phyloP scores from a whole-genome alignment of 2,329 filamentous ascomycete species.

The Colletotrichum sp. region DNA sequence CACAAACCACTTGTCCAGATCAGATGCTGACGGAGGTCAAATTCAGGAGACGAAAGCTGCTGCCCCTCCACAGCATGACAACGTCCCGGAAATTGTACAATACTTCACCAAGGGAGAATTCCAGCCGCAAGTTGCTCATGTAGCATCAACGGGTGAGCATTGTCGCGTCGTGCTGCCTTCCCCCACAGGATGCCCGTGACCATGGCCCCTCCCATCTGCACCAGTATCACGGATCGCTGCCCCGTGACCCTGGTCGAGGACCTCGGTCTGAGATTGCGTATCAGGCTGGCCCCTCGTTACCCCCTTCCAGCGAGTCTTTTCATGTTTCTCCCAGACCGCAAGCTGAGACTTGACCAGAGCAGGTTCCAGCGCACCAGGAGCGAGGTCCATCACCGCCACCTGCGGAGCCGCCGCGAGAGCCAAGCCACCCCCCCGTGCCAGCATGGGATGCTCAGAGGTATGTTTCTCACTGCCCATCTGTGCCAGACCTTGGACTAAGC shows the following conservation, averaged over 20 bases:
- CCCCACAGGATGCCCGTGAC: conserved; percentile 21
- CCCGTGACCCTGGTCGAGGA: conserved; percentile 23
- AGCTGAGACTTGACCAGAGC: conserved; percentile 54
- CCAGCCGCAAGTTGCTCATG: conserved; percentile 34
- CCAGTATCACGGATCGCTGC: conserved; percentile 9
- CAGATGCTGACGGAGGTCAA: not conserved
- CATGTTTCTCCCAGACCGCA: conserved; percentile 48
- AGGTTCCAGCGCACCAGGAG: conserved; percentile 27
- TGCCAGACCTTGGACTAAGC: conserved; percentile 20
- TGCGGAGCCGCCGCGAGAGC: conserved; percentile 36
- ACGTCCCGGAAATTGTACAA: conserved; percentile 46
- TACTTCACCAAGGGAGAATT: conserved; percentile 63
- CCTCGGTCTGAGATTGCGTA: conserved; percentile 23
- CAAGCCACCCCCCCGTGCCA: conserved; percentile 34
- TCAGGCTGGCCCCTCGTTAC: conserved; percentile 24
- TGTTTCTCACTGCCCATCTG: conserved; percentile 21
- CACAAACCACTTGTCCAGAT: not conserved
- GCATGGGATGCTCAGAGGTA: conserved; percentile 63
- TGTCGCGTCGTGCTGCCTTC: conserved; percentile 24
- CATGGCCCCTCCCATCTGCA: conserved; percentile 8
- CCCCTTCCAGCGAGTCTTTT: conserved; percentile 36
- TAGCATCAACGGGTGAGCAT: conserved; percentile 36
- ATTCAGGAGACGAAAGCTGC: not conserved
- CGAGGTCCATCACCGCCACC: conserved; percentile 32
- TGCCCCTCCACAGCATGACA: not conserved